phyloP scores from a whole-genome alignment of 108 stramenopile genomes.

The Pseudonitzschia multiseries region DNA sequence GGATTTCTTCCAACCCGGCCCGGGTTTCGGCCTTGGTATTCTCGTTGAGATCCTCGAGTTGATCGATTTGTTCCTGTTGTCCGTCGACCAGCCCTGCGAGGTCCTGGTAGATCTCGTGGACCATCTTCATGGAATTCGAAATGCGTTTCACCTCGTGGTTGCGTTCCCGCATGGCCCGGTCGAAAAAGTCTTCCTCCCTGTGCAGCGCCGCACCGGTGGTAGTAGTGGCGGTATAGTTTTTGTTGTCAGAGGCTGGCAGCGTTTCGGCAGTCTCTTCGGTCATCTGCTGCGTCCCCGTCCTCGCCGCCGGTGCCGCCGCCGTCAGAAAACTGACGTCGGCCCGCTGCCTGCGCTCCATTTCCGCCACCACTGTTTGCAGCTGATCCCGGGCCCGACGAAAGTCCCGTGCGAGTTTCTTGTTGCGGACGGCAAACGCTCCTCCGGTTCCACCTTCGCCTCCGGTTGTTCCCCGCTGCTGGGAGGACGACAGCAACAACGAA shows the following conservation, averaged over 20 bases:
- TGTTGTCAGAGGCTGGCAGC: too few species aligned
- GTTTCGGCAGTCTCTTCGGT: too few species aligned
- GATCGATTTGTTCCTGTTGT: conserved; percentile 82
- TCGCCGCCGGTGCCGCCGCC: background rate
- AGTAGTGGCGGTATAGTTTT: too few species aligned
- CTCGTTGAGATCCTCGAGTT: conserved; percentile 61
- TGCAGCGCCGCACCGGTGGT: background rate
- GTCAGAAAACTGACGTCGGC: conserved; percentile 34
- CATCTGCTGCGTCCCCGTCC: too few species aligned
- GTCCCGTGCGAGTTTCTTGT: conserved; percentile 37
- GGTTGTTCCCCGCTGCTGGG: too few species aligned
- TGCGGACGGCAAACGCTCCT: background rate
- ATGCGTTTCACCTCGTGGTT: conserved; percentile 76
- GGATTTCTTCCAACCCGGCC: conserved; percentile 28
- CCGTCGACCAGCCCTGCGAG: conserved; percentile 65
- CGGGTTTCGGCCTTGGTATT: conserved; percentile 55
- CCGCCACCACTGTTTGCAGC: conserved; percentile 12
- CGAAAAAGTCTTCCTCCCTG: conserved; percentile 48
- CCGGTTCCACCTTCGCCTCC: background rate
- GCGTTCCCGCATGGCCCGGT: conserved; percentile 67
- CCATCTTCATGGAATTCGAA: conserved; percentile 41
- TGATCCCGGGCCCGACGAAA: conserved; percentile 29
- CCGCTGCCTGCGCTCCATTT: conserved; percentile 20
- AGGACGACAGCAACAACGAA: too few species aligned
- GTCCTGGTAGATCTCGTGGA: conserved; percentile 46